Evolutionary conservation across 2,329 filamentous ascomycete genomes (phyloP), one percentile per base, ranked within the genome.

Genomic region (Aspergillus eucalypticola): DNA sequence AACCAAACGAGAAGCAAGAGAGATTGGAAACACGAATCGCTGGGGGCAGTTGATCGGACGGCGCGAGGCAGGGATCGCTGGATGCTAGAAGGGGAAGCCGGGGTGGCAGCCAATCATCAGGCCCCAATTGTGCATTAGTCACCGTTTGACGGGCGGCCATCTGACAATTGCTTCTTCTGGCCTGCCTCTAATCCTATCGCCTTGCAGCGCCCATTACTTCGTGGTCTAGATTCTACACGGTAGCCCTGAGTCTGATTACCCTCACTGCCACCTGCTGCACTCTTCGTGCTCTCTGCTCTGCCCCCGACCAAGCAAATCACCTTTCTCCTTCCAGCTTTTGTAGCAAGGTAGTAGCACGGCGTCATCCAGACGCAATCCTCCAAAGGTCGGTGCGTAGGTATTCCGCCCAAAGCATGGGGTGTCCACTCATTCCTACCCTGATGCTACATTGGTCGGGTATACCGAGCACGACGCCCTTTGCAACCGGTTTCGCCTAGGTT

Each of bases 181-280:
- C 10, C 27, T 29, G 49, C 23, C 6, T 19, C 11, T 29, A 29
- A 29, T 29, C 27, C 49, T 17, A 15, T 27, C 4, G 23, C 11
- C 3, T 10, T 42, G 23, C 13, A 41, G 23, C 21, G 10, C 8
- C 8, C 21, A 15, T 17, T 15, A 8, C 15, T 10, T 19, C 27
- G 17, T 32, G 42, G 53, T 32, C 53, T 55, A 39, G 23, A 55
- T 55, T 55, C 25, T 55, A 55, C 53, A 55, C 53, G n/a, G 53
- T 55, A 55, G 53, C 39, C 23, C 25, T 46, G 53, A 55, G 53
- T 55, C 53, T 25, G 41, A 29, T 44, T 55, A 23, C 38, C 2
- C 8, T 23, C 32, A n/a, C 19, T 23, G 29, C 29, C 44, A 49
- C 44, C 15, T n/a, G 23, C 11, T 8, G 25, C 46, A 10, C 25